phyloP scores from a whole-genome alignment of 768 basidiomycete species.

The Lentinus brumalis region DNA sequence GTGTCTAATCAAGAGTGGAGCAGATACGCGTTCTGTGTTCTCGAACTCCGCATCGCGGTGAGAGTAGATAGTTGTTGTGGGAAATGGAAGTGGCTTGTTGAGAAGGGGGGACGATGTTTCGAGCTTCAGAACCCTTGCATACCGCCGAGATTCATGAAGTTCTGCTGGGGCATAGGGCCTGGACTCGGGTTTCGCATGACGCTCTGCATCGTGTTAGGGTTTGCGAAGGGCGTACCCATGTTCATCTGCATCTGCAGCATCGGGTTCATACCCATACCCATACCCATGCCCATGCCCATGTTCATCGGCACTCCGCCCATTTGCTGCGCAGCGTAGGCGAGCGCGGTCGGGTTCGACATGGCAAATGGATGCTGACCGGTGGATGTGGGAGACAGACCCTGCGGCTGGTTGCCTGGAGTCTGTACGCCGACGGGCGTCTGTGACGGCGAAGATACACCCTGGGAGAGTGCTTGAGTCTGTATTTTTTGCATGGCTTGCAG shows the following conservation, averaged over 20 bases:
- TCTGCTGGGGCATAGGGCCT: slow-evolving; percentile 43
- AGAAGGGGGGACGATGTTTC: background rate
- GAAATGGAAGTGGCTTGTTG: background rate
- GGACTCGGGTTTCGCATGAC: slow-evolving; percentile 84
- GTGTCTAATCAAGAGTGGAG: slow-evolving; percentile 19
- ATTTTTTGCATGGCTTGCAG: slow-evolving; percentile 84
- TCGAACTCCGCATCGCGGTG: background rate
- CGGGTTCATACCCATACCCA: slow-evolving; percentile 57
- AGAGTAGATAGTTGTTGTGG: background rate
- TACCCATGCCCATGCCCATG: slow-evolving; percentile 49
- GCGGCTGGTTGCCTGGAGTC: slow-evolving; percentile 29
- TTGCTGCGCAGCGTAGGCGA: slow-evolving; percentile 49
- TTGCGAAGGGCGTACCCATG: slow-evolving; percentile 52
- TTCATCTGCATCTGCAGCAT: slow-evolving; percentile 65
- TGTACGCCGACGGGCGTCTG: slow-evolving; percentile 30
- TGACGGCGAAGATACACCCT: slow-evolving; percentile 32
- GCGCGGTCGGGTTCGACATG: slow-evolving; percentile 52
- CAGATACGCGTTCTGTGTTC: background rate
- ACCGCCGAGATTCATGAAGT: slow-evolving; percentile 35
- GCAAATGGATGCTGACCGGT: slow-evolving; percentile 49
- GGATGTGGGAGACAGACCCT: slow-evolving; percentile 42
- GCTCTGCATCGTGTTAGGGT: slow-evolving; percentile 80
- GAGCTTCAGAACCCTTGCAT: slow-evolving; percentile 30
- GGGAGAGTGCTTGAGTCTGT: slow-evolving; percentile 24
- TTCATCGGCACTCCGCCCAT: slow-evolving; percentile 55